Evolutionary conservation across 78 protist species (phyloP), one percentile per base, ranked within the genome.

Genomic region (Speleostelium caveatum): DNA sequence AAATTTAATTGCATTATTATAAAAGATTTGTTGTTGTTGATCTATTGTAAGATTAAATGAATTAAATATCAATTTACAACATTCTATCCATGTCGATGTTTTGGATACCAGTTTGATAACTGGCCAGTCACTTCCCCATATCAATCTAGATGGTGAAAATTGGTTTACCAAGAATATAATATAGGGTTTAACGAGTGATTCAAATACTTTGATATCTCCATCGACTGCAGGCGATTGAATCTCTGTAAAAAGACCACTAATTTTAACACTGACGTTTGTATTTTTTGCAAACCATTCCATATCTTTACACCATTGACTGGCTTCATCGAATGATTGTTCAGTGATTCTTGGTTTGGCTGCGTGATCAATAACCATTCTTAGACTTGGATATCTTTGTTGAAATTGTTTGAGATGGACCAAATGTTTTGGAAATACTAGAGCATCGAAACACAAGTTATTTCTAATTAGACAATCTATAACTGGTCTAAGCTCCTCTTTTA

Each of bases 71-170:
- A 4, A 22, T n/a, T n/a, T 6, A 19, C 30, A 58, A 58, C 63
- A 58, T 58, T 58, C 30, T 4, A 58, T 19, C 63, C 63, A 58
- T 5, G 4, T 19, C 7, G 63, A 58, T 58, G 17, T 8, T 19
- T 22, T 22, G 17, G 63, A 14, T 58, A 58, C 16, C n/a, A n/a
- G n/a, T 19, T 58, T 22, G 33, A 58, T n/a, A 6, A 75, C 85
- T 24, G 85, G 85, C 71, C 67, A 75, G 24, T 75, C 85, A 28
- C 58, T 36, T 2, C 55, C 85, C 85, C 85, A 75, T 14, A 75
- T 60, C 21, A 75, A n/a, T 5, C 85, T 41, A 1, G 19, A 35
- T 1, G 71, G 4, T 26, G 85, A 14, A 63, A 75, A 75, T 10
- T 42, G 28, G 12, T 39, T 35, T 2, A 75, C 38, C 1, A 75